Evolutionary conservation across 2,329 filamentous ascomycete species (phyloP), one percentile per base, ranked within the genome.

Genomic region (Fusarium napiforme): DNA sequence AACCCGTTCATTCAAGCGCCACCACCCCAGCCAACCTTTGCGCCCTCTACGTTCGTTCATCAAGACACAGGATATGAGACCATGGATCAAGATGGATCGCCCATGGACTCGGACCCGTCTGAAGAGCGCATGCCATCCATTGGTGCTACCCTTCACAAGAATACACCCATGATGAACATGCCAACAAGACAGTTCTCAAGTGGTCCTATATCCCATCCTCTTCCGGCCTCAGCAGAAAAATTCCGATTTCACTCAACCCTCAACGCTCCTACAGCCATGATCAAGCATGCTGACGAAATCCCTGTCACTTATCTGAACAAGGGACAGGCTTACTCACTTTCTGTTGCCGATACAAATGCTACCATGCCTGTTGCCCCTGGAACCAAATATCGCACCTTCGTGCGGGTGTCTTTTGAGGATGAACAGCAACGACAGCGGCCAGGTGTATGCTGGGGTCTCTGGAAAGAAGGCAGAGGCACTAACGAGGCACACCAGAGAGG

Each of bases 221-320:
- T 90, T 39, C 88, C 89, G 10, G 77, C 86, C 3, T 86, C 86
- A 0, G 88, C 87, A 15, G 91, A 93, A 77, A 93, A 92, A 79
- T 98, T 98, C 79, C 93, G 96, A 45, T 98, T 94, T 79, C 93
- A 96, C 80, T 92, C 94, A 57, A 96, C 94, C 1, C 84, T 99
- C 50, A 97, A 97, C 81, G 96, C 96, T 2, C 95, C 96, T 7
- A 99, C 96, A 0, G 96, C 96, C 12, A 99, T 98, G 96, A 92
- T 97, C 79, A 97, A 93, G 81, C 91, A 95, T 70, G 84, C 91
- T 3, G 93, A 97, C 68, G 96, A 98, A 81, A 97, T 98, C 30
- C 96, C 96, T 0, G 90, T 98, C n/a, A 98, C 96, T 0, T 99
- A 99, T 80, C 88, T 99, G 23, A 99, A 99, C 85, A 98, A 98